Evolutionary conservation across 768 basidiomycete species (phyloP).

Genomic region (Lepiota venenata): DNA sequence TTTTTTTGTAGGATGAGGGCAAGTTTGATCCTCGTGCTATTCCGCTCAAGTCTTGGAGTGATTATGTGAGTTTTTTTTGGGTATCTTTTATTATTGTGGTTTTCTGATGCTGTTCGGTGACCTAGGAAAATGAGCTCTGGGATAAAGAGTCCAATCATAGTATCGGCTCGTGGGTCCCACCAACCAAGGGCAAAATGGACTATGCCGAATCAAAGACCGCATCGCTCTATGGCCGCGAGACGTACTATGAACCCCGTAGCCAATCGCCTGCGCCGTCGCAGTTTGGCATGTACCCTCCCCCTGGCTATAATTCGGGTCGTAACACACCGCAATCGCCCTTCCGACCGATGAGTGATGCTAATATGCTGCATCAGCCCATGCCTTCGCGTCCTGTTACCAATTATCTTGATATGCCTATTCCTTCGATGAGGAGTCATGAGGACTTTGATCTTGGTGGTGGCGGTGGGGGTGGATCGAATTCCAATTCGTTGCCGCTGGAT

Average conservation of each 20-base stretch:
- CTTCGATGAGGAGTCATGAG: conserved; percentile 49
- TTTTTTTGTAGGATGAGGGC: conserved; percentile 76
- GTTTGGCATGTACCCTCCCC: conserved; percentile 53
- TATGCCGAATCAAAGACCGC: conserved; percentile 76
- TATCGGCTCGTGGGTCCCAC: conserved; percentile 90
- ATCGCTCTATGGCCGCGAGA: conserved; percentile 86
- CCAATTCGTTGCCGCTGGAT: conserved; percentile 55
- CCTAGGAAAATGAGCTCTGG: conserved; percentile 92
- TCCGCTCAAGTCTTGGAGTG: conserved; percentile 95
- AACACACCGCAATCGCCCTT: conserved; percentile 62
- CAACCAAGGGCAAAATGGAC: conserved; percentile 67
- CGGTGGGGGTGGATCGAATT: too few species aligned
- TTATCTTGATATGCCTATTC: conserved; percentile 73
- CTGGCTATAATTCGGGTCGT: conserved; percentile 75
- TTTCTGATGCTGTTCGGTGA: conserved; percentile 1
- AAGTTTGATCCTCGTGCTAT: conserved; percentile 94
- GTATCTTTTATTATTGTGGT: not conserved
- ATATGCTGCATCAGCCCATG: conserved; percentile 51
- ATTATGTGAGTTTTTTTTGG: conserved; percentile 63
- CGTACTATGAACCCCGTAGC: conserved; percentile 73
- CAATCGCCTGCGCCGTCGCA: conserved; percentile 79
- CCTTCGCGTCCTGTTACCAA: conserved; percentile 72
- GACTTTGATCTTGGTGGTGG: conserved; percentile 38
- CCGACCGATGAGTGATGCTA: conserved; percentile 30
- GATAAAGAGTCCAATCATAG: conserved; percentile 97